Conservation (phyloP, 1,284 basidiomycete genomes). For the Puccinia sorghi region DNA sequence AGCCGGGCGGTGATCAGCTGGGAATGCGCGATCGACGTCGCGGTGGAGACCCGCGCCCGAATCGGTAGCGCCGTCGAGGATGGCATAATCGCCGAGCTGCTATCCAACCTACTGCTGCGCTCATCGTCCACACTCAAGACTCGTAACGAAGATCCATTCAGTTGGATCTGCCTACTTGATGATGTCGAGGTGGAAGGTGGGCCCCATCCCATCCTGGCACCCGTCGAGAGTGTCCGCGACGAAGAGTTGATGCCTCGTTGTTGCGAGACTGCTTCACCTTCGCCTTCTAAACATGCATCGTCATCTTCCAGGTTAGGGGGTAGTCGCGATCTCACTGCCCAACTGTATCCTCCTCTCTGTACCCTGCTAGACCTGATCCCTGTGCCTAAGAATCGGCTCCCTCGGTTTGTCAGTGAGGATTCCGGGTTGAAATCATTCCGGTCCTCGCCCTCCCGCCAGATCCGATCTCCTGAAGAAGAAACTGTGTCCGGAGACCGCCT, state of each 20-base stretch:
- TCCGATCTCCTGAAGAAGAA: not conserved
- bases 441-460: conserved; percentile 18
- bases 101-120: not conserved
- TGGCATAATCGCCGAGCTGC: not conserved
- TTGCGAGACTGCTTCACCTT: conserved; percentile 19
- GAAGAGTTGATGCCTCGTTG: not conserved
- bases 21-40: not conserved
- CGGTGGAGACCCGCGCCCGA: not conserved
- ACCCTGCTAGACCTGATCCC: not conserved
- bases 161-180: conserved; percentile 13
- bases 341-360: conserved; percentile 18
- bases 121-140: conserved; percentile 13
- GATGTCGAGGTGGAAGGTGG: not conserved
- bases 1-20: conserved; percentile 6
- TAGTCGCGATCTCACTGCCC: conserved; percentile 19
- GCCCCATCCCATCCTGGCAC: conserved; percentile 13
- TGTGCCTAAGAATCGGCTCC: not conserved
- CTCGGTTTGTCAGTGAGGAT: not conserved
- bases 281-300: conserved; percentile 26
- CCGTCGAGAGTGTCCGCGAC: not conserved
- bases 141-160: conserved; percentile 23
- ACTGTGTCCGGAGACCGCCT: conserved; percentile 15
- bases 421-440: not conserved
- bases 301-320: conserved; percentile 21
- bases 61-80: not conserved